Evolutionary conservation across 345 rosid species (phyloP), one percentile per base, ranked within the genome.

Genomic region (Linum tenue): DNA sequence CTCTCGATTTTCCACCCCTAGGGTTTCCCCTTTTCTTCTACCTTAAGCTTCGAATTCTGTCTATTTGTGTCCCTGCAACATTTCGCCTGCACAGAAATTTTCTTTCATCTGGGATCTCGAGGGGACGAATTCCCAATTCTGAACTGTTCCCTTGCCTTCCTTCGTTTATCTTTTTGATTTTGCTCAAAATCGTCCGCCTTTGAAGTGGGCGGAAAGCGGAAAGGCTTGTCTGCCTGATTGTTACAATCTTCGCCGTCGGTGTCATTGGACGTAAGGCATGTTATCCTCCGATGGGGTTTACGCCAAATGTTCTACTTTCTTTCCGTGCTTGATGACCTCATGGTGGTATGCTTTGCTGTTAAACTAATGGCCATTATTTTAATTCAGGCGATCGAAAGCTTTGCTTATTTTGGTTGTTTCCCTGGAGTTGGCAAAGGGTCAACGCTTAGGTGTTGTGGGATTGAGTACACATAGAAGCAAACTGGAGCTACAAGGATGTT

Each of bases 401-500:
- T 12, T 9, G 53, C 53, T 48, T 7, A 7, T 48, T 48, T 48
- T 43, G 50, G 53, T 48, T 48, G 53, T 48, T 48, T 48, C 53
- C 3, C 14, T 12, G 53, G 53, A 48, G 12, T 3, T 37, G 35
- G 48, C 41, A 37, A 39, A 59, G 41, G 61, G 72, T 68, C 72
- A 64, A 68, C 62, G 43, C 31, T 37, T 55, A 58, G 5, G 75
- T 12, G 53, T 48, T 4, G 8, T 12, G 53, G 16, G 60, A n/a
- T 65, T 55, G 62, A 37, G 55, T 15, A 9, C 39, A 38, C 55
- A 56, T 67, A 60, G 63, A 67, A 72, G 75, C 64, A 39, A 40
- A 35, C 74, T 78, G 83, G 82, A 74, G 81, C 41, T 74, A 43
- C 67, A 79, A 84, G 71, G 43, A 92, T 90, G 99, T 72, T 76